These are phyloP conservation scores for Myriosclerotinia scirpicola DNA, from an alignment of 2,329 filamentous ascomycete genomes.

Conservation along the genomic window DNA sequence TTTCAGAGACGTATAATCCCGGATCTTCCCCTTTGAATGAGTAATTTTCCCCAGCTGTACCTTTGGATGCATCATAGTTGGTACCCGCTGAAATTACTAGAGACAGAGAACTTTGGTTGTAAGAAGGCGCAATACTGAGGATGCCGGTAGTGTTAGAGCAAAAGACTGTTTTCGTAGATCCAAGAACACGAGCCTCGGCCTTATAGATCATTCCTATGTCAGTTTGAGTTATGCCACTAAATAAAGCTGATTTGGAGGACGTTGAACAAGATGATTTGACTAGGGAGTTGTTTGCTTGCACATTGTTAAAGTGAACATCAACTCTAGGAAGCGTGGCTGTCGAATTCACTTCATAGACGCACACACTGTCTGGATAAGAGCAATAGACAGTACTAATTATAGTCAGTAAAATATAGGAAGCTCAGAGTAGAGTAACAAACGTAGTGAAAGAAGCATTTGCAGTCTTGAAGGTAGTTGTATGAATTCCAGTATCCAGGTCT, in stretches of 20 bases:
- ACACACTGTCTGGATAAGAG: slow-evolving; percentile 45
- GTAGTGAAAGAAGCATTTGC: slow-evolving; percentile 9
- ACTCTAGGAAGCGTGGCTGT: slow-evolving; percentile 44
- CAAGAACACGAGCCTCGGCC: slow-evolving; percentile 41
- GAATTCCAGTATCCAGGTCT: slow-evolving; percentile 47
- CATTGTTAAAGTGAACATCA: slow-evolving; percentile 47
- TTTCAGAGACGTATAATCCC: slow-evolving; percentile 41
- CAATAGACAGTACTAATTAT: slow-evolving; percentile 45
- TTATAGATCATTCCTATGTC: slow-evolving; percentile 49
- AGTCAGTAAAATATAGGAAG: slow-evolving; percentile 38
- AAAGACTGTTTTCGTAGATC: slow-evolving; percentile 25
- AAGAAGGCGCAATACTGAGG: slow-evolving; percentile 38
- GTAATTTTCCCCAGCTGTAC: slow-evolving; percentile 46
- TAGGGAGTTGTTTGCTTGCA: slow-evolving; percentile 38
- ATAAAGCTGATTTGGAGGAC: slow-evolving; percentile 35
- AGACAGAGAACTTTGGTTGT: slow-evolving; percentile 37
- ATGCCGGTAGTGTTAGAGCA: slow-evolving; percentile 33
- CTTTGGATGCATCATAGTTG: slow-evolving; percentile 52
- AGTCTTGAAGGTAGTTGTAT: slow-evolving; percentile 37
- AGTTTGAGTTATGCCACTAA: slow-evolving; percentile 44
- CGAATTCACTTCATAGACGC: slow-evolving; percentile 36
- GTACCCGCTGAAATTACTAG: slow-evolving; percentile 49
- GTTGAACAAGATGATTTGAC: slow-evolving; percentile 41
- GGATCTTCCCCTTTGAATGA: slow-evolving; percentile 53
- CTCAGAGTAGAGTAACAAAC: neutral